Evolutionary conservation across 805 yeast genomes (phyloP).

Genomic region (Saturnispora bothae): DNA sequence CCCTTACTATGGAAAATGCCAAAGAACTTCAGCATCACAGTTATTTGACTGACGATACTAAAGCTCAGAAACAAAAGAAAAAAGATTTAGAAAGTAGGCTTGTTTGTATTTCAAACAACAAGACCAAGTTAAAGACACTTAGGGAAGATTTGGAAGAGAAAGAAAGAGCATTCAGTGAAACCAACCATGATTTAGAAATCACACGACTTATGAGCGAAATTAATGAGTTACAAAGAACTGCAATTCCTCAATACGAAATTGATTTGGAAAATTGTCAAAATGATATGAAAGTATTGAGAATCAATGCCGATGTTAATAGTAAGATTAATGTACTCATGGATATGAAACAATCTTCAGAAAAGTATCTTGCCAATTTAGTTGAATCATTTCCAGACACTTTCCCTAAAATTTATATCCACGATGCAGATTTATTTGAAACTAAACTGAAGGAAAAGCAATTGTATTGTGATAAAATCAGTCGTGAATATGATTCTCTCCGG

Average conservation of each 20-base stretch:
- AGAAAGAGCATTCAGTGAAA: constrained; percentile 24
- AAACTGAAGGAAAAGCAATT: constrained; percentile 8
- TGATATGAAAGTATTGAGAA: constrained; percentile 40
- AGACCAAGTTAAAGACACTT: constrained; percentile 38
- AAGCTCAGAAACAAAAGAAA: constrained; percentile 27
- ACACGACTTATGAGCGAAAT: constrained; percentile 27
- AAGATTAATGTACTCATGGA: constrained; percentile 29
- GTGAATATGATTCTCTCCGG: constrained; percentile 11
- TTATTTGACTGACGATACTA: constrained; percentile 34
- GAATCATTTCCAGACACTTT: constrained; percentile 7
- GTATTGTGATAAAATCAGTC: constrained; percentile 8
- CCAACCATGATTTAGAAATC: constrained; percentile 24
- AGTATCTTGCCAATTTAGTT: constrained; percentile 14
- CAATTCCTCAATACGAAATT: constrained; percentile 28
- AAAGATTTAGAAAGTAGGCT: constrained; percentile 30
- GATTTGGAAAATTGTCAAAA: constrained; percentile 44
- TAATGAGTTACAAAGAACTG: constrained; percentile 26
- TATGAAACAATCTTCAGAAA: constrained; percentile 10
- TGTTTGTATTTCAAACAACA: constrained; percentile 30
- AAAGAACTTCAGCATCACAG: constrained; percentile 34
- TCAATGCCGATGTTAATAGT: constrained; percentile 50
- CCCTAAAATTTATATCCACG: constrained; percentile 10
- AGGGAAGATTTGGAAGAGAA: constrained; percentile 32
- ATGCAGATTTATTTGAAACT: constrained; percentile 6
- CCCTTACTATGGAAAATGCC: constrained; percentile 26